These are phyloP conservation scores for Jamesozyma rosinii DNA, from an alignment of 805 yeast genomes.

Conservation along the genomic window DNA sequence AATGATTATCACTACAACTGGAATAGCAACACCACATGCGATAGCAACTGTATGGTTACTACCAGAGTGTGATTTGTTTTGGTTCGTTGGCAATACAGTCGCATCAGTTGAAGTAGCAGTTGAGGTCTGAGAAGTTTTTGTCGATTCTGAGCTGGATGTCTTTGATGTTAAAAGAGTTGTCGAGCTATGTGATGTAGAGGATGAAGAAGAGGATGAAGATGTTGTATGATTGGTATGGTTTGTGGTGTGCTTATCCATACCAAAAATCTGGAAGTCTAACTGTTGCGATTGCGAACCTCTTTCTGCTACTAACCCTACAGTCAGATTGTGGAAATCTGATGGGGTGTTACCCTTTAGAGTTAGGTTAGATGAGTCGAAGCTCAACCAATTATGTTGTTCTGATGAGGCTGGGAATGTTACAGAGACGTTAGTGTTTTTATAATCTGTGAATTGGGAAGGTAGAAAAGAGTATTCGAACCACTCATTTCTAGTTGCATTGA, in stretches of 20 bases:
- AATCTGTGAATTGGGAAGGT: conserved; percentile 49
- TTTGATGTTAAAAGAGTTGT: conserved; percentile 11
- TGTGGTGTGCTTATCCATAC: conserved; percentile 31
- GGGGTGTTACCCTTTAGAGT: conserved; percentile 67
- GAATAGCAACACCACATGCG: conserved; percentile 84
- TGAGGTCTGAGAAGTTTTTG: conserved; percentile 29
- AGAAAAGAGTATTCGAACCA: conserved; percentile 50
- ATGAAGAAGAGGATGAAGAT: not conserved
- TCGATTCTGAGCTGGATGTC: conserved; percentile 22
- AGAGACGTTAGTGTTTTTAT: conserved; percentile 39
- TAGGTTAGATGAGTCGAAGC: conserved; percentile 47
- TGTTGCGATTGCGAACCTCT: conserved; percentile 32
- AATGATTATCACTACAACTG: conserved; percentile 45
- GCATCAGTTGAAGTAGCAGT: conserved; percentile 22
- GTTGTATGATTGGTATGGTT: conserved; percentile 6
- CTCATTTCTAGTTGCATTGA: conserved; percentile 59
- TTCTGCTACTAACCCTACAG: conserved; percentile 36
- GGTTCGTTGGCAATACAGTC: conserved; percentile 14
- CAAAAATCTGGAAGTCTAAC: conserved; percentile 44
- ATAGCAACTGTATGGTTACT: conserved; percentile 57
- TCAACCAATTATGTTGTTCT: conserved; percentile 51
- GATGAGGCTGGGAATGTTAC: conserved; percentile 33
- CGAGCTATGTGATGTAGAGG: conserved; percentile 2
- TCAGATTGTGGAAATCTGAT: conserved; percentile 33
- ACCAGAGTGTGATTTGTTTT: conserved; percentile 10